These are phyloP conservation scores for Pleodorina starrii DNA, from an alignment of 139 green algal genomes.

Conservation along the genomic window DNA sequence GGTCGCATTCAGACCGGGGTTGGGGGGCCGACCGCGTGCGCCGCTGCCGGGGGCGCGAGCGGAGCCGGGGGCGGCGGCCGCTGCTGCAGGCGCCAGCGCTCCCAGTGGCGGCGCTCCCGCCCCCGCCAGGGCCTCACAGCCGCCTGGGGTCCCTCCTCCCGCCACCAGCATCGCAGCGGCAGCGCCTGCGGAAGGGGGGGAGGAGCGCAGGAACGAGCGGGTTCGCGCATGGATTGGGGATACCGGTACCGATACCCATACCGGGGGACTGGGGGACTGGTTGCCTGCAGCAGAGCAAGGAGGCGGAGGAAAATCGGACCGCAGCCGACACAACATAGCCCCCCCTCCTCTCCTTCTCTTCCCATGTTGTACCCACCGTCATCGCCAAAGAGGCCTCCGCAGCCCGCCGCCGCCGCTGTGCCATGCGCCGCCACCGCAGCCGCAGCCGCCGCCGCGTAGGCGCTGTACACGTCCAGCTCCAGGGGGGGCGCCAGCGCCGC, in stretches of 20 bases:
- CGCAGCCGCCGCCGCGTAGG: neutral
- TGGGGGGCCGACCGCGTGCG: constrained; percentile 10
- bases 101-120: no score
- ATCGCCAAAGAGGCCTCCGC: no score
- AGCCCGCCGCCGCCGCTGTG: no score
- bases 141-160: neutral
- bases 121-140: neutral
- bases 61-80: neutral
- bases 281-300: no score
- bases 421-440: neutral
- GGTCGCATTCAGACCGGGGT: constrained; percentile 38
- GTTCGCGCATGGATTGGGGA: no score
- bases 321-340: no score
- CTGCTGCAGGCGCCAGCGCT: neutral
- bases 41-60: neutral
- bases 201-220: no score
- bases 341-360: no score
- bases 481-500: neutral
- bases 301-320: no score
- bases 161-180: neutral
- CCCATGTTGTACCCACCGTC: constrained; percentile 18
- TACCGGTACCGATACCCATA: neutral
- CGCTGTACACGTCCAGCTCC: constrained; percentile 34
- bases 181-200: neutral
- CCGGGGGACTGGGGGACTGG: no score